Evolutionary conservation across 495 filamentous ascomycete species (phyloP).

Genomic region (Chaetomium fimeti): DNA sequence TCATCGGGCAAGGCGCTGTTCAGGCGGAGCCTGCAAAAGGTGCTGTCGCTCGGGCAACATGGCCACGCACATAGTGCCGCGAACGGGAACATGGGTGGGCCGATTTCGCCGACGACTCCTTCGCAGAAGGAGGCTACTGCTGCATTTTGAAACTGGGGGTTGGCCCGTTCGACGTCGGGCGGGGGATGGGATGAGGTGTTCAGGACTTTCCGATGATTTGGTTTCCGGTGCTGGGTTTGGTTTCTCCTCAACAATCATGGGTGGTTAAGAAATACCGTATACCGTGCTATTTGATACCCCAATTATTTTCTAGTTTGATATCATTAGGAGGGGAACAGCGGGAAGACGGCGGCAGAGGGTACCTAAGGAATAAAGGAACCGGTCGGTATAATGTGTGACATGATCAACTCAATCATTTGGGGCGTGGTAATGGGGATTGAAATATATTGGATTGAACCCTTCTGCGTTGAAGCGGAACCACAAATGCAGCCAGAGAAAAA

Average conservation of each 20-base stretch:
- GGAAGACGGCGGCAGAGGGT: neutral
- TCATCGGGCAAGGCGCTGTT: slow-evolving; percentile 35
- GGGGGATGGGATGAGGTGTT: neutral
- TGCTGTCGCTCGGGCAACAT: slow-evolving; percentile 41
- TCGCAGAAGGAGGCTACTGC: slow-evolving; percentile 13
- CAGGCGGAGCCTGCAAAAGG: slow-evolving; percentile 43
- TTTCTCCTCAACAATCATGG: neutral
- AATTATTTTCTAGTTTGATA: slow-evolving; percentile 3
- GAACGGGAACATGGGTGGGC: neutral
- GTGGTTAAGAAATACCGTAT: neutral
- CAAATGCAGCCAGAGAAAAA: neutral
- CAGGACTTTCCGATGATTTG: neutral
- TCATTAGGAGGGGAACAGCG: neutral
- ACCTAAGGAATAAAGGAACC: neutral
- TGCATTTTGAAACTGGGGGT: neutral
- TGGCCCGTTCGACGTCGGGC: no score
- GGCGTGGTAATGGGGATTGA: neutral
- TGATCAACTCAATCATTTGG: slow-evolving; percentile 2
- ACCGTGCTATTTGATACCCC: slow-evolving; percentile 4
- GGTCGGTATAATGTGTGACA: neutral
- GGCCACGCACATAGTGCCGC: slow-evolving; percentile 17
- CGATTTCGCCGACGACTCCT: slow-evolving; percentile 21
- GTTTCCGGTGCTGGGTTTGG: neutral
- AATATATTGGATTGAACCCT: neutral
- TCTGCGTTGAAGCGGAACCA: neutral